Evolutionary conservation across 1,284 basidiomycete genomes (phyloP), one percentile per base, ranked within the genome.

Genomic region (Sanghuangporus baumii): DNA sequence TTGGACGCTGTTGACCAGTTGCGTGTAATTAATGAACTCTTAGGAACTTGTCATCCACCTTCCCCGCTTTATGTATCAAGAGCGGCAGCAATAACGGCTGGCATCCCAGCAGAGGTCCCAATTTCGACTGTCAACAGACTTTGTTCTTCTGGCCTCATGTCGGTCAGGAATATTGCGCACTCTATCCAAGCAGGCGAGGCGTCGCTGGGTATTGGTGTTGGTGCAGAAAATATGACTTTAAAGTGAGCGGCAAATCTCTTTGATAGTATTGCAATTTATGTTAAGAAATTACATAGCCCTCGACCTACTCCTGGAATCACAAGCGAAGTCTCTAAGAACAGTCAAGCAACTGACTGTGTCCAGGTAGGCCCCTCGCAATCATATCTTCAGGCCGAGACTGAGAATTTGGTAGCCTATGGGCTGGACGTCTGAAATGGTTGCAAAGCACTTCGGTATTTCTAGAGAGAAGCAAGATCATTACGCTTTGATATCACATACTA

Each of bases 61-160:
- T 91, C 90, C 0, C 91, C 91, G 4, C 77, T 89, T 34, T 93
- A 93, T 72, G 74, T 91, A 66, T 88, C 89, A 16, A 79, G 90
- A 31, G 89, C 91, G 9, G 91, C 91, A 7, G 88, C 89, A 0
- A 79, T 94, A 52, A 87, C 91, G 14, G 91, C 93, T 26, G 91
- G 91, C 2, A 88, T 94, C 62, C 92, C 91, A 2, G 80, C 86
- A 60, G 75, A 83, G 55, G 87, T 93, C 2, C 91, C 93, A 12
- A 84, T 89, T 52, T 84, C 86, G 9, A 85, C 88, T n/a, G 85
- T 94, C 55, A 94, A 94, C 72, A 80, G 93, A 52, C 79, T 93
- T 18, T 94, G 93, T 72, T 88, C 90, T 1, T 93, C 90, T 0
- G 93, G 93, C 36, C 79, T 95, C 50, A 94, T 94, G 87, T 87